Percentiles rank a stretch among this genome's conserved stretches.
These are phyloP conservation scores for Dacryopinax primogenitus DNA, from an alignment of 768 basidiomycete species.

Conservation along the genomic window DNA sequence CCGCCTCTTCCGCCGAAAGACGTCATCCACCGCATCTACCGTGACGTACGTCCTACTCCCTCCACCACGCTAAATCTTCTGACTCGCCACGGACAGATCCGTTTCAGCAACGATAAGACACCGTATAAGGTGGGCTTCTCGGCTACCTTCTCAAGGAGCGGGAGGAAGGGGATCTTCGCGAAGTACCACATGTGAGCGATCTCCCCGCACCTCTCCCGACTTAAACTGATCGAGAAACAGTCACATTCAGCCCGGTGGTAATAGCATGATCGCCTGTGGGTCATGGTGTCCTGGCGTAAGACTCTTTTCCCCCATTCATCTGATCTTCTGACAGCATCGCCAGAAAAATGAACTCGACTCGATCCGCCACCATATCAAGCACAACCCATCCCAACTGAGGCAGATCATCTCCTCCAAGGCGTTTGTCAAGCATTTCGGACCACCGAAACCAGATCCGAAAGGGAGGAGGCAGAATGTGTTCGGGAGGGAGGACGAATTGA, in stretches of 20 bases:
- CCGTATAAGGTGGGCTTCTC: slow-evolving; percentile 81
- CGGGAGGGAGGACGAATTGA: slow-evolving; percentile 75
- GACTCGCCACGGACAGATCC: slow-evolving; percentile 36
- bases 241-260: slow-evolving; percentile 30
- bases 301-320: background rate
- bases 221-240: slow-evolving; percentile 1
- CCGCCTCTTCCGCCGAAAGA: slow-evolving; percentile 86
- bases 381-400: slow-evolving; percentile 49
- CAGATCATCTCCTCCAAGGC: slow-evolving; percentile 49
- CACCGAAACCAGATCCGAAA: slow-evolving; percentile 46
- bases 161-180: slow-evolving; percentile 82
- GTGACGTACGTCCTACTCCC: slow-evolving; percentile 46
- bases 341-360: slow-evolving; percentile 60
- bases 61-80: slow-evolving; percentile 6
- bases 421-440: slow-evolving; percentile 70
- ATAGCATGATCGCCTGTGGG: slow-evolving; percentile 67
- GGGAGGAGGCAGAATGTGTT: slow-evolving; percentile 66
- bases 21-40: slow-evolving; percentile 81
- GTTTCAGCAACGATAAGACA: slow-evolving; percentile 90
- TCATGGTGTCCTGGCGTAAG: slow-evolving; percentile 51
- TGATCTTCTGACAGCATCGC: slow-evolving; percentile 23
- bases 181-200: slow-evolving; percentile 52
- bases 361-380: slow-evolving; percentile 60
- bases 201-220: background rate
- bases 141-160: slow-evolving; percentile 76